Base-by-base conservation (phyloP, 139 green algal genomes). In the Chlorella sorokiniana region DNA sequence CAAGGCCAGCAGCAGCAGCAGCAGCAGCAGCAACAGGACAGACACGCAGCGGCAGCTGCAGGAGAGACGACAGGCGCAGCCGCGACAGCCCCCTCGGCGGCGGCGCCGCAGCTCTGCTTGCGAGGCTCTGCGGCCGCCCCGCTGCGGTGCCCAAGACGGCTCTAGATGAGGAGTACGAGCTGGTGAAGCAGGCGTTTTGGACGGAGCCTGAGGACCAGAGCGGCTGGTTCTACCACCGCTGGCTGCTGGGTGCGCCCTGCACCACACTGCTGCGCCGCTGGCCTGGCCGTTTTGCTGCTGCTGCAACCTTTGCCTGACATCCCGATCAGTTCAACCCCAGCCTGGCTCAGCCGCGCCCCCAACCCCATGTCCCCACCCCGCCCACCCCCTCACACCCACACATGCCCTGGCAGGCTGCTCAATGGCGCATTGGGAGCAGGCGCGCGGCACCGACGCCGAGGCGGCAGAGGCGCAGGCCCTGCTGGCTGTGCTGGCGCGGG, bases 201-300 rank as follows among this genome's bases (percentile, higher is more conserved):
- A 99, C 96, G 0, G 96, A 99, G 82, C 91, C 94, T 18, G 76
- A 90, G 16, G 96, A 99, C 89, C 93, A 99, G 88, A 97, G 91
- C 69, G 93, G 88, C 71, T 99, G 94, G 94, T 88, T 99, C 54
- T 99, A 99, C 83, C 94, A 98, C 79, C 84, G 90, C 54, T 99
- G 96, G 96, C 88, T 98, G 72, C 81, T 98, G 37, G 91, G 89
- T 54, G 87, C 89, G 82, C n/a, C n/a, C n/a, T n/a, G n/a, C n/a
- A n/a, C n/a, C n/a, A n/a, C n/a, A n/a, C n/a, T n/a, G n/a, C n/a
- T n/a, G n/a, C 86, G 82, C 76, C 31, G 73, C 40, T 18, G 40
- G 61, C 8, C 11, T 56, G 48, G 23, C 45, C 27, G 42, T 27
- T 44, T 59, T n/a, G 68, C 38, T n/a, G n/a, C n/a, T n/a, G n/a